Evolutionary conservation across 2,329 filamentous ascomycete species (phyloP), one percentile per base, ranked within the genome.

Genomic region (Sporothrix dimorphospora): DNA sequence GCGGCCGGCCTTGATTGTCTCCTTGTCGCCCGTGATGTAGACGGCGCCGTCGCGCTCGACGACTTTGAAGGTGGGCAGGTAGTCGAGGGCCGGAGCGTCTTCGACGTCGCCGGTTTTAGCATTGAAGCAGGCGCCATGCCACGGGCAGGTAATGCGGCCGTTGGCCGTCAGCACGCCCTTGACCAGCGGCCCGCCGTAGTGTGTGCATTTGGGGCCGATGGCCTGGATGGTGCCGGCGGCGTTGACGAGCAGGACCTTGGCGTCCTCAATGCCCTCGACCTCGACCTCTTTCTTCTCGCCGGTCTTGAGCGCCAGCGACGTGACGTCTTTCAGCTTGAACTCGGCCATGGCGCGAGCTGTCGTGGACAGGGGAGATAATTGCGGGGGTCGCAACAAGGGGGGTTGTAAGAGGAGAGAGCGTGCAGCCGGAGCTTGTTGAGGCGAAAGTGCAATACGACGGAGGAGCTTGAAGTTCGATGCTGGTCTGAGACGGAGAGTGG

Each of bases 91-190:
- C 0, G 96, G 96, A 0, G 95, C 94, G 79, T 98, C 94, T 82
- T 99, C 96, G 73, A 98, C 92, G 77, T 99, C 96, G 70, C 96
- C 96, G 6, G 92, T 97, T 71, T 88, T 87, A 75, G 93, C 89
- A 75, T 94, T 96, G 84, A 98, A 99, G 85, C 96, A 99, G 72
- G 96, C 94, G 84, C 95, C 95, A 80, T 98, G 95, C 96, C 96
- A 98, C 3, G 95, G 94, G 80, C 96, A 99, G 7, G 93, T 97
- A 74, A 99, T 82, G 68, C 94, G 88, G 5, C 96, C 96, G 76
- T 92, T 90, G 2, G 89, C 88, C 8, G 93, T 93, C 75, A 99
- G 82, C 8, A 98, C 90, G 70, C 96, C 96, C 76, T 95, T 94
- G 70, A 90, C 89, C 75, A 99, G 83, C 16, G 96, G 96, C 53